Base-by-base conservation (phyloP, 108 stramenopile species). In the Stephanodiscus triporus region DNA sequence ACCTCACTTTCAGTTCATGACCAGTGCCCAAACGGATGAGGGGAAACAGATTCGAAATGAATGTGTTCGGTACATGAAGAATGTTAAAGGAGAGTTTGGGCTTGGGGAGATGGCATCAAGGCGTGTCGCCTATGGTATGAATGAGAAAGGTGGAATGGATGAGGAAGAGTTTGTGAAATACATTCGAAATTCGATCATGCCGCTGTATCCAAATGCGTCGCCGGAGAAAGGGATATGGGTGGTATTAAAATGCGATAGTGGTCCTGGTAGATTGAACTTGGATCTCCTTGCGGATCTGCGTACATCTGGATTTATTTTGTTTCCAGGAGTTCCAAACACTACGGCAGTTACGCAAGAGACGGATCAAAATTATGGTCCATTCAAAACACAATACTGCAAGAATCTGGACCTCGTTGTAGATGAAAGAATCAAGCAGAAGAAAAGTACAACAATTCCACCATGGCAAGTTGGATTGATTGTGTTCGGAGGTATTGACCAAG, bases 81-180 rank as follows among this genome's bases (percentile, higher is more conserved):
- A 26, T 29, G 30, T 26, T 5, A 4, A 5, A 34, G 32, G 32
- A 34, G 32, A 63, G 22, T 38, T 63, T 62, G 61, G 61, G 3
- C n/a, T 16, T 23, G 63, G 23, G 37, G 63, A 40, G 9, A n/a
- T 0, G 38, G 40, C 17, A 51, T 30, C 24, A 29, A 4, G 42
- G 11, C 26, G 49, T 16, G 47, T 66, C 27, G 19, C 68, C n/a
- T 7, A 57, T 37, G 69, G 69, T 0, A 42, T 45, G 37, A 70
- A 70, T 58, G 69, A 70, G 43, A 70, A 70, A 14, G 69, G 56
- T 42, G 69, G 69, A 1, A 70, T 70, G 69, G 69, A 70, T 40
- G 22, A 42, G 38, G 57, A 22, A 23, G 40, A 60, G 26, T 70
- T 70, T 42, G 24, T 7, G 38, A 19, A 70, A 16, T 70, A 70